Conservation (phyloP, 768 basidiomycete genomes). For the Panellus pusillus region DNA sequence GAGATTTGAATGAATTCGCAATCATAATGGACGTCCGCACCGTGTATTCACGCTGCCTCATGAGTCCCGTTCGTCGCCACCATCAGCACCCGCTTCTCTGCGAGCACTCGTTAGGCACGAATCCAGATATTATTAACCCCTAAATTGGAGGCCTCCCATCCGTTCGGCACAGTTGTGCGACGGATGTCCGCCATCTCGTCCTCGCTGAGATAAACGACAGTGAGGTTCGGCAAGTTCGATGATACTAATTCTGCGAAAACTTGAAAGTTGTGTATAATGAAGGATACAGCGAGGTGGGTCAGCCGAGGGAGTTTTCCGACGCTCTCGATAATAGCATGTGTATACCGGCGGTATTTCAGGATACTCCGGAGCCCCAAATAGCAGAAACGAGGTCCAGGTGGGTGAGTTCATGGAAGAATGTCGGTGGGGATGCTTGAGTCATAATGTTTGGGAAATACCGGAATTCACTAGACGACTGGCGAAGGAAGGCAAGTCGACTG, state of each 20-base stretch:
- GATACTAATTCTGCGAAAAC: neutral
- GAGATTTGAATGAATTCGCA: too few relatives aligned
- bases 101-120: neutral
- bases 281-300: neutral
- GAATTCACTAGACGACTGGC: neutral
- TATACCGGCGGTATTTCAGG: too few relatives aligned
- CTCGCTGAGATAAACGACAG: neutral
- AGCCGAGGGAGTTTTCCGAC: conserved; percentile 3
- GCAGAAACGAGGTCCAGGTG: conserved; percentile 3
- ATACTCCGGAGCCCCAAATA: neutral
- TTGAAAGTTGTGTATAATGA: too few relatives aligned
- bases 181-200: neutral
- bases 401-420: neutral
- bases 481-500: neutral
- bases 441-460: neutral
- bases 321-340: neutral
- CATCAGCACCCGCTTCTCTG: neutral
- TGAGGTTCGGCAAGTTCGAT: neutral
- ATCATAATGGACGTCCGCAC: too few relatives aligned
- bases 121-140: conserved; percentile 1
- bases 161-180: neutral
- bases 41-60: too few relatives aligned
- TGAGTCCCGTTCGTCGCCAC: neutral
- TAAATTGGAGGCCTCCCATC: conserved; percentile 1
- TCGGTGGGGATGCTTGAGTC: neutral